Conservation (phyloP, 176 grass and related monocot species). For the Lolium multiflorum region DNA sequence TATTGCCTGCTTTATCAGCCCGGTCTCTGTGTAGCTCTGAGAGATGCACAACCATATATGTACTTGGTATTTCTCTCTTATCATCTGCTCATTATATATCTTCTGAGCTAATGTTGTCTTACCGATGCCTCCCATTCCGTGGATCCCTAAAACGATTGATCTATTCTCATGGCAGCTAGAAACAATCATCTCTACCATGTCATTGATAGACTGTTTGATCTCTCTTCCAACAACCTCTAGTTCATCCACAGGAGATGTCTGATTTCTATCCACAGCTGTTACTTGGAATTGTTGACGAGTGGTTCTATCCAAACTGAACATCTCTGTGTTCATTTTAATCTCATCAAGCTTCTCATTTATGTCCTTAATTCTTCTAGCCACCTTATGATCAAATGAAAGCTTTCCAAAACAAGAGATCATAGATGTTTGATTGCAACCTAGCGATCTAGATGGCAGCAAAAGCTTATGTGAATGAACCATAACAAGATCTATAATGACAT, state of each 20-base stretch:
- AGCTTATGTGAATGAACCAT: constrained; percentile 4
- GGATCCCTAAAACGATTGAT: constrained; percentile 1
- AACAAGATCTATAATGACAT: constrained; percentile 41
- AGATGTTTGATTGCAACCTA: background rate
- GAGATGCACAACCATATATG: constrained; percentile 48
- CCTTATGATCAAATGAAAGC: background rate
- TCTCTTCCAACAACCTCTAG: constrained; percentile 43
- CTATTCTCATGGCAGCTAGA: background rate
- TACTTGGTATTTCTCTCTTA: constrained; percentile 25
- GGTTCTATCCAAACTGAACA: background rate
- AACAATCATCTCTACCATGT: constrained; percentile 33
- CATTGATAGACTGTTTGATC: background rate
- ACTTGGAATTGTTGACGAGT: background rate
- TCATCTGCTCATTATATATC: constrained; percentile 38
- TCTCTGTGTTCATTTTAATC: background rate
- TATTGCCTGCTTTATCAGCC: constrained; percentile 44
- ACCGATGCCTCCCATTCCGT: constrained; percentile 50
- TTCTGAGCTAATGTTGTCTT: constrained; percentile 62
- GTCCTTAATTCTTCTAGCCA: constrained; percentile 29
- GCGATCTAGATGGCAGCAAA: background rate
- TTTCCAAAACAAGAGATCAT: constrained; percentile 9
- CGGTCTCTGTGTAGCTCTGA: constrained; percentile 28
- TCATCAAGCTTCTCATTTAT: constrained; percentile 35
- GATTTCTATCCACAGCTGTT: background rate
- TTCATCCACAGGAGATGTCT: constrained; percentile 29